Conservation (phyloP, 2,329 filamentous ascomycete species). For the Aspergillus sp. region DNA sequence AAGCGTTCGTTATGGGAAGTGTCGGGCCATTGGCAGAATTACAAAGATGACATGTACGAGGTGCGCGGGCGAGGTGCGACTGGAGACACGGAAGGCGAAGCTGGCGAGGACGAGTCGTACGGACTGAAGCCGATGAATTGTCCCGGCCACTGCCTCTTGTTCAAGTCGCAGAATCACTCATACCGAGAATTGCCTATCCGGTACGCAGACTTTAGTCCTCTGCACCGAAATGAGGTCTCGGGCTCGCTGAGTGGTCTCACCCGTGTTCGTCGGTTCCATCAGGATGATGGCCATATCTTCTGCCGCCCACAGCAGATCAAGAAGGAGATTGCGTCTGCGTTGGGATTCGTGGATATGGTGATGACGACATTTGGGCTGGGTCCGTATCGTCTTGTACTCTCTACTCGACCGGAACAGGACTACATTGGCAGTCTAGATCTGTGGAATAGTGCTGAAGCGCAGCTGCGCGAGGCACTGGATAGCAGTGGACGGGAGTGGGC, state of each 20-base stretch:
- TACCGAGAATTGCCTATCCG: constrained; percentile 78
- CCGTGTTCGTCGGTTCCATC: constrained; percentile 79
- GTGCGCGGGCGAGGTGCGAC: constrained; percentile 55
- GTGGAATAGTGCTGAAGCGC: constrained; percentile 64
- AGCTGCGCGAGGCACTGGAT: constrained; percentile 60
- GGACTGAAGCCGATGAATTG: constrained; percentile 93
- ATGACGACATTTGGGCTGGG: constrained; percentile 68
- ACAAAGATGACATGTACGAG: constrained; percentile 87
- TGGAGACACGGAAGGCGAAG: constrained; percentile 40
- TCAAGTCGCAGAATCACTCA: constrained; percentile 66
- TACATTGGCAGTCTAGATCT: constrained; percentile 72
- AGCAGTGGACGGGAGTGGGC: constrained; percentile 64
- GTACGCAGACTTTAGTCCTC: constrained; percentile 79
- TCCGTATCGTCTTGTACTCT: constrained; percentile 70
- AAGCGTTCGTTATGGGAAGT: constrained; percentile 82
- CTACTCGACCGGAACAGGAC: constrained; percentile 70
- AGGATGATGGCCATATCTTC: constrained; percentile 89
- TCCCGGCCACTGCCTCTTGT: constrained; percentile 81
- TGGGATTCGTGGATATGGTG: constrained; percentile 69
- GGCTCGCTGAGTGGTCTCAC: constrained; percentile 78
- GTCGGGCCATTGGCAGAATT: constrained; percentile 84
- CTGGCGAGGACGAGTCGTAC: constrained; percentile 65
- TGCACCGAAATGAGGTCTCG: constrained; percentile 83
- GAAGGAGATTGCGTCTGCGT: constrained; percentile 66
- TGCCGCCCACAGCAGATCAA: constrained; percentile 73